A percentile compares a stretch with the other conserved stretches of the same genome.
These are phyloP conservation scores for Lecanosticta acicola DNA, from an alignment of 2,329 filamentous ascomycete genomes.

Conservation along the genomic window DNA sequence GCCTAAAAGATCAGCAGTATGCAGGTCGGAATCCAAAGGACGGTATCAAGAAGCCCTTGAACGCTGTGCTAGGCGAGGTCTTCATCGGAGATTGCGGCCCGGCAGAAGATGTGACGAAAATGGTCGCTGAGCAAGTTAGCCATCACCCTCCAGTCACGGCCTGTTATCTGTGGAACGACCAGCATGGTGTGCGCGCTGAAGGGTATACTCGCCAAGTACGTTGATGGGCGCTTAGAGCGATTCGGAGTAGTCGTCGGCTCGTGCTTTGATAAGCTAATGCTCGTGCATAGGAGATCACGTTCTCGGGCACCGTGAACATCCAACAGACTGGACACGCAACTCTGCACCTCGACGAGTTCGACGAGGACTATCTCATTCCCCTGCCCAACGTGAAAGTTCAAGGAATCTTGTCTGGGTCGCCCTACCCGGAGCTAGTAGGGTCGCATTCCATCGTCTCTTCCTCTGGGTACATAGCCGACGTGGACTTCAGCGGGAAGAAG, in stretches of 20 bases:
- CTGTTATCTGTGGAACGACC: conserved; percentile 44
- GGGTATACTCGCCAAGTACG: conserved; percentile 40
- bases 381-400: conserved; percentile 44
- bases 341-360: conserved; percentile 39
- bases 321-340: conserved; percentile 45
- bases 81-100: conserved; percentile 38
- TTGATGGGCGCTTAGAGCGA: conserved; percentile 2
- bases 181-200: conserved; percentile 39
- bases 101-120: conserved; percentile 36
- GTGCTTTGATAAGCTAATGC: neutral
- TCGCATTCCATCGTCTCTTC: conserved; percentile 39
- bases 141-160: conserved; percentile 46
- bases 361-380: conserved; percentile 43
- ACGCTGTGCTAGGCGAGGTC: conserved; percentile 47
- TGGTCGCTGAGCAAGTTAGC: conserved; percentile 43
- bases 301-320: conserved; percentile 41
- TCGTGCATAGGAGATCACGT: conserved; percentile 36
- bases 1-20: conserved; percentile 45
- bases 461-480: conserved; percentile 37
- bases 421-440: conserved; percentile 42
- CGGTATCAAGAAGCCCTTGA: conserved; percentile 48
- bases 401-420: conserved; percentile 39
- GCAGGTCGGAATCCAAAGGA: conserved; percentile 39
- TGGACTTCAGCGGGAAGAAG: conserved; percentile 43
- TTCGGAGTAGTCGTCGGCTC: too few species aligned